Conservation (phyloP, 441 rosid genomes). For the Pelargonium citronellum region DNA sequence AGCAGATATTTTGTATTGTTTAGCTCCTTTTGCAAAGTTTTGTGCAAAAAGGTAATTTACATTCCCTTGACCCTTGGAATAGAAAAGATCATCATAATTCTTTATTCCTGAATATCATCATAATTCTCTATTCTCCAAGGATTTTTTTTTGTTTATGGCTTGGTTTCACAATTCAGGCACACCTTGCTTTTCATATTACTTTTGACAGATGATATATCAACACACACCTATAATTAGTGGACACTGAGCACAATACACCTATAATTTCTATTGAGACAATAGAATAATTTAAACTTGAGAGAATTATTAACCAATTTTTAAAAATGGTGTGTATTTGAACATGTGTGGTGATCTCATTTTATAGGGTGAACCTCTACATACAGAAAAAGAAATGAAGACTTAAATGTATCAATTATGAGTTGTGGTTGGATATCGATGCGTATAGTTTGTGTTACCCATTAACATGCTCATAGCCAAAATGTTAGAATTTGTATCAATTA, state of each 20-base stretch:
- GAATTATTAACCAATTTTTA: neutral
- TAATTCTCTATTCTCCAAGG: neutral
- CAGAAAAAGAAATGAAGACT: no score
- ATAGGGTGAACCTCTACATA: no score
- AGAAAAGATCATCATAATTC: conserved; percentile 6
- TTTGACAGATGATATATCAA: neutral
- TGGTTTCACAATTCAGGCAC: no score
- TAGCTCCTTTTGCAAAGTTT: no score
- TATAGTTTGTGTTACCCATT: no score
- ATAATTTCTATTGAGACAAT: neutral
- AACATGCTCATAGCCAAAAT: no score
- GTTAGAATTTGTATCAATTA: no score
- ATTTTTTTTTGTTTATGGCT: neutral
- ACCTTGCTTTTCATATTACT: no score
- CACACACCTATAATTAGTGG: neutral
- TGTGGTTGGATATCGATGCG: no score
- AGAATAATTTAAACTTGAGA: neutral
- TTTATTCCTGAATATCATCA: neutral
- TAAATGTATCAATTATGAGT: no score
- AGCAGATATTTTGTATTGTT: no score
- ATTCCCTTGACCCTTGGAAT: conserved; percentile 23
- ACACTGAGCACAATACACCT: neutral
- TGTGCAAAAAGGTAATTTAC: neutral
- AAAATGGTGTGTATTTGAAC: neutral
- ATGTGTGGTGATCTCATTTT: neutral